Conservation (phyloP, 1,284 basidiomycete species). For the Microbotryomycetes sp. region DNA sequence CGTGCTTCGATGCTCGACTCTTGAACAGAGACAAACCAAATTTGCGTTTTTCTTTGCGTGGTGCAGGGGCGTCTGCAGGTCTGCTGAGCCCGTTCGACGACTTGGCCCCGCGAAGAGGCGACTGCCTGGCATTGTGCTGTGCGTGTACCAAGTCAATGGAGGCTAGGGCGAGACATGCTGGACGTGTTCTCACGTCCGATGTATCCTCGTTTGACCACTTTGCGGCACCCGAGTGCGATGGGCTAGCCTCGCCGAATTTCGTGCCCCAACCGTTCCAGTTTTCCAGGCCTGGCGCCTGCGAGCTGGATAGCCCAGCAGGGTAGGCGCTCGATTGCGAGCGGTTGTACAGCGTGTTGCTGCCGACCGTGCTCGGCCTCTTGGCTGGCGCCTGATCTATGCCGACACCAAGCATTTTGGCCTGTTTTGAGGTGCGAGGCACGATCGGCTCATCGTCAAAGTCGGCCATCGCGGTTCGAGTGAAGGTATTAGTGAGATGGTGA, state of each 20-base stretch:
- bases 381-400: neutral
- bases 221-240: neutral
- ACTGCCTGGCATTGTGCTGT: neutral
- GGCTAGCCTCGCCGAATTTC: neutral
- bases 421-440: slow-evolving; percentile 21
- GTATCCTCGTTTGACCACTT: no score
- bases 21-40: neutral
- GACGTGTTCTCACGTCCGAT: no score
- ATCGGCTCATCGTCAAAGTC: slow-evolving; percentile 4
- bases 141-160: neutral
- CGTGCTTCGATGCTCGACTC: neutral
- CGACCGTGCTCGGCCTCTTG: neutral
- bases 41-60: neutral
- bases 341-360: neutral
- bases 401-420: slow-evolving; percentile 31
- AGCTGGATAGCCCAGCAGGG: neutral
- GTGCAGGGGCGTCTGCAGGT: neutral
- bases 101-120: neutral
- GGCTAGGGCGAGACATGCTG: no score
- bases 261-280: slow-evolving; percentile 2
- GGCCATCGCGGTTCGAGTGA: no score
- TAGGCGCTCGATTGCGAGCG: neutral
- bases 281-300: neutral
- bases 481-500: no score
- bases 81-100: neutral